Evolutionary conservation across 2,329 filamentous ascomycete species (phyloP).

Genomic region (Lasiodiplodia sp.): DNA sequence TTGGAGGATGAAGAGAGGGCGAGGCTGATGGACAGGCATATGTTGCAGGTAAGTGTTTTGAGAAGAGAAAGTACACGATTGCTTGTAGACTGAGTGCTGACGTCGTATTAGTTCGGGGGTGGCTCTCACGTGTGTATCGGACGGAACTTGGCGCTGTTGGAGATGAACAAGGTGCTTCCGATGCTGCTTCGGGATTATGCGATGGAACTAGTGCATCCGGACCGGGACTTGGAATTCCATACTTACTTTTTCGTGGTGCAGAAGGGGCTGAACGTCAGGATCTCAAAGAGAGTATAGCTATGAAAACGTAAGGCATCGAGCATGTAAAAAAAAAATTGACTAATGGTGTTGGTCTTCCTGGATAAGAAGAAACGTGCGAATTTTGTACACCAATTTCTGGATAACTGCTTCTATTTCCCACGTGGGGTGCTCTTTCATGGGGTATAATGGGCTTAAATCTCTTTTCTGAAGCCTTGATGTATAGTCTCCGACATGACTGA

Average conservation of each 20-base stretch:
- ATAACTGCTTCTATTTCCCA: too few relatives aligned
- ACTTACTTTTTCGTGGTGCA: constrained; percentile 69
- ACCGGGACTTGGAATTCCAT: constrained; percentile 59
- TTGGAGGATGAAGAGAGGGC: constrained; percentile 42
- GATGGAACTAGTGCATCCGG: constrained; percentile 61
- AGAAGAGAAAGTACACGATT: not conserved
- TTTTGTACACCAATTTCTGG: too few relatives aligned
- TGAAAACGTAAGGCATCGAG: not conserved
- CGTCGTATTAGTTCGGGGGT: constrained; percentile 39
- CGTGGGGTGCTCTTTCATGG: too few relatives aligned
- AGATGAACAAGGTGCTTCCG: constrained; percentile 42
- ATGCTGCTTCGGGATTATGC: constrained; percentile 41
- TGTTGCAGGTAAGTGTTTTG: constrained; percentile 35
- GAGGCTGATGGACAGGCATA: constrained; percentile 40
- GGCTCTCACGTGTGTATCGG: constrained; percentile 46
- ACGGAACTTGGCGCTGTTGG: constrained; percentile 39
- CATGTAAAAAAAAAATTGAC: too few relatives aligned
- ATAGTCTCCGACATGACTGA: too few relatives aligned
- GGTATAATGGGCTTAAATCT: too few relatives aligned
- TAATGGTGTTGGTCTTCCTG: too few relatives aligned
- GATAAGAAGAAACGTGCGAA: too few relatives aligned
- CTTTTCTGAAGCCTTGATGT: too few relatives aligned
- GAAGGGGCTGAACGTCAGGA: constrained; percentile 62
- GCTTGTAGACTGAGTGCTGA: not conserved
- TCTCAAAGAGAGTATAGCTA: constrained; percentile 43